These are phyloP conservation scores for Helianthus tuberosus DNA, from an alignment of 129 eudicot genomes.

Conservation along the genomic window DNA sequence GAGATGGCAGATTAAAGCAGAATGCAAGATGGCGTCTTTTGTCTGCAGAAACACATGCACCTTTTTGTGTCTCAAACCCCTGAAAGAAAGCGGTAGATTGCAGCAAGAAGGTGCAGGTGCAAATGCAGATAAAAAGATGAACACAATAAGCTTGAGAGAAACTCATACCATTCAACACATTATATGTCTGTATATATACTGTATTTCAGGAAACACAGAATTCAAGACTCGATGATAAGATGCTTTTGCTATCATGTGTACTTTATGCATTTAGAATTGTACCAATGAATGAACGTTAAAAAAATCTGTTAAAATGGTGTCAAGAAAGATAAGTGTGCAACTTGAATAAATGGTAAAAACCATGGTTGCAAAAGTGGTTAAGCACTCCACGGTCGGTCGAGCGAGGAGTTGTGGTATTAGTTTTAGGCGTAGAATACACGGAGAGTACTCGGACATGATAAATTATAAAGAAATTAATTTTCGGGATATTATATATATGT, in stretches of 20 bases:
- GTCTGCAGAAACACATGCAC: constrained; percentile 52
- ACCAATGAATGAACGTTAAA: background rate
- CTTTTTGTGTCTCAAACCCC: constrained; percentile 26
- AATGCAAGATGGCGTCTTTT: constrained; percentile 30
- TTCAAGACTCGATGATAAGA: too few species aligned
- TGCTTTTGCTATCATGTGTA: background rate
- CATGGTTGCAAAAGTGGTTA: too few species aligned
- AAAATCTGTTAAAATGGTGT: too few species aligned
- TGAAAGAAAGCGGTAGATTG: background rate
- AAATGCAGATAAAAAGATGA: constrained; percentile 57
- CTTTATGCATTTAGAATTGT: constrained; percentile 20
- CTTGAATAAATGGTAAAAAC: too few species aligned
- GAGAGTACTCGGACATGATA: too few species aligned
- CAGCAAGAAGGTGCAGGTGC: constrained; percentile 58
- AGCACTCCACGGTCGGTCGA: too few species aligned
- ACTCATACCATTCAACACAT: constrained; percentile 9
- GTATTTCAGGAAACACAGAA: background rate
- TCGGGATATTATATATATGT: too few species aligned
- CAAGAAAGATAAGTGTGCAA: too few species aligned
- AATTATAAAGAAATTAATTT: too few species aligned
- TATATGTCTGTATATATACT: background rate
- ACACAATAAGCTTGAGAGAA: constrained; percentile 24
- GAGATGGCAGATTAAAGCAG: background rate
- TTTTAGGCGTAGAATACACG: too few species aligned
- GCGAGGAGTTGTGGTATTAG: too few species aligned